A percentile compares a stretch with the other conserved stretches of the same genome.
Conservation (phyloP, 2,329 filamentous ascomycete genomes). For the Graphilbum ipis-grandicollis region DNA sequence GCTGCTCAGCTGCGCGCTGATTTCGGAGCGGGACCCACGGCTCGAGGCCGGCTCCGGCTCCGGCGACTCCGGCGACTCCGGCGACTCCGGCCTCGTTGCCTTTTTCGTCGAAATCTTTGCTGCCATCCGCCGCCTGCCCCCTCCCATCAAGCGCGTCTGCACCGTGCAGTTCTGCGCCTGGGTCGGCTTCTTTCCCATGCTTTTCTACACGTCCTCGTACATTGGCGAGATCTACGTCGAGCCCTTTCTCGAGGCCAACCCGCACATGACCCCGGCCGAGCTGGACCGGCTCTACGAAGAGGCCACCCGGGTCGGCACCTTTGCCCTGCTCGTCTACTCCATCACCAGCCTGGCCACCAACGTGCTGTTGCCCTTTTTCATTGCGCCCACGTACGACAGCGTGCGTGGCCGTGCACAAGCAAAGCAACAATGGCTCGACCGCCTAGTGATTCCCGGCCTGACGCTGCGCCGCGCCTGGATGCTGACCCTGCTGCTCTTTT, state of each 20-base stretch:
- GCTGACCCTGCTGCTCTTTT: slow-evolving; percentile 68
- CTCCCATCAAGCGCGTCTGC: slow-evolving; percentile 70
- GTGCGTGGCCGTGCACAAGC: slow-evolving; percentile 13
- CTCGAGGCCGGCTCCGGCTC: slow-evolving; percentile 33
- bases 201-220: slow-evolving; percentile 91
- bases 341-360: slow-evolving; percentile 70
- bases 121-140: slow-evolving; percentile 62
- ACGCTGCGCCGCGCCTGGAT: slow-evolving; percentile 85
- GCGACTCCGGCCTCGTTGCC: slow-evolving; percentile 41
- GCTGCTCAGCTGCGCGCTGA: slow-evolving; percentile 46
- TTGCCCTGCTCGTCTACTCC: slow-evolving; percentile 77
- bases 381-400: slow-evolving; percentile 60
- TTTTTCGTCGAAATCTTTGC: slow-evolving; percentile 69
- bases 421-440: slow-evolving; percentile 26
- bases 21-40: slow-evolving; percentile 67
- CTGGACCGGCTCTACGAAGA: slow-evolving; percentile 68
- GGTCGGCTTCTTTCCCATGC: slow-evolving; percentile 89
- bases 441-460: slow-evolving; percentile 61
- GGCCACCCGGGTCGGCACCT: slow-evolving; percentile 73
- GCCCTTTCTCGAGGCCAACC: slow-evolving; percentile 60
- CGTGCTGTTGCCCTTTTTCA: slow-evolving; percentile 68
- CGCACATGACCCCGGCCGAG: slow-evolving; percentile 57
- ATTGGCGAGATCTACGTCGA: slow-evolving; percentile 86
- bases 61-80: neutral
- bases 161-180: slow-evolving; percentile 72